These are phyloP conservation scores for Physcomitrellopsis africana DNA, from an alignment of 225 moss, liverwort and hornwort species.

Conservation along the genomic window DNA sequence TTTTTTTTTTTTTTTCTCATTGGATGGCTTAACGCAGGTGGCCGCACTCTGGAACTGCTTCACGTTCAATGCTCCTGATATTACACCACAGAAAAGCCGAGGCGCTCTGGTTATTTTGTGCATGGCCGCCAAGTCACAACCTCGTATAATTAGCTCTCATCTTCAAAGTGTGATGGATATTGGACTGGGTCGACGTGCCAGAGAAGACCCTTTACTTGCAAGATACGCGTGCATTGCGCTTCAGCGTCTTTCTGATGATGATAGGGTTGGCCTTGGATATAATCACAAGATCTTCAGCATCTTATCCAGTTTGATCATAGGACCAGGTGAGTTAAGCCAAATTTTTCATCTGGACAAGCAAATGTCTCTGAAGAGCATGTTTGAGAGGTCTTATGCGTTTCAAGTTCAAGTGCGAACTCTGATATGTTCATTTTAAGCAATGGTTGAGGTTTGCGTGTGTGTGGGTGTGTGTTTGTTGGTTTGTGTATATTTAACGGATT, in stretches of 20 bases:
- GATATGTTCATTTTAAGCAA: constrained; percentile 17
- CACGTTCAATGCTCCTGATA: constrained; percentile 80
- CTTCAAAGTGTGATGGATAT: constrained; percentile 93
- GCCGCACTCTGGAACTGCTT: constrained; percentile 93
- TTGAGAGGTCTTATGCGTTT: constrained; percentile 6
- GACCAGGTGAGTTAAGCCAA: constrained; percentile 51
- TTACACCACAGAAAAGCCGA: constrained; percentile 84
- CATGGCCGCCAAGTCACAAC: constrained; percentile 92
- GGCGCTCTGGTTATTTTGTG: constrained; percentile 83
- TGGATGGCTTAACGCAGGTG: constrained; percentile 63
- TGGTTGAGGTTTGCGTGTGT: background rate
- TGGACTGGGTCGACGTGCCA: constrained; percentile 95
- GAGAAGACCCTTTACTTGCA: constrained; percentile 88
- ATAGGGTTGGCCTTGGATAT: constrained; percentile 63
- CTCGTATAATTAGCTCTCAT: constrained; percentile 80
- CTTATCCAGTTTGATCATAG: constrained; percentile 75
- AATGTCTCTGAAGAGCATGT: constrained; percentile 9
- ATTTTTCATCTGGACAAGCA: constrained; percentile 6
- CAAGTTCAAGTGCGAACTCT: background rate
- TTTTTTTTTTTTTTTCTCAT: constrained; percentile 5
- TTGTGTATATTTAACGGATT: constrained; percentile 20
- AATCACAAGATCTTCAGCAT: constrained; percentile 83
- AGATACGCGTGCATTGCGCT: constrained; percentile 92
- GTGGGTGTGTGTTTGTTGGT: background rate
- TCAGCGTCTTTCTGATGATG: constrained; percentile 79